phyloP scores from a whole-genome alignment of 768 basidiomycete species.

The Candolleomyces aberdarensis region DNA sequence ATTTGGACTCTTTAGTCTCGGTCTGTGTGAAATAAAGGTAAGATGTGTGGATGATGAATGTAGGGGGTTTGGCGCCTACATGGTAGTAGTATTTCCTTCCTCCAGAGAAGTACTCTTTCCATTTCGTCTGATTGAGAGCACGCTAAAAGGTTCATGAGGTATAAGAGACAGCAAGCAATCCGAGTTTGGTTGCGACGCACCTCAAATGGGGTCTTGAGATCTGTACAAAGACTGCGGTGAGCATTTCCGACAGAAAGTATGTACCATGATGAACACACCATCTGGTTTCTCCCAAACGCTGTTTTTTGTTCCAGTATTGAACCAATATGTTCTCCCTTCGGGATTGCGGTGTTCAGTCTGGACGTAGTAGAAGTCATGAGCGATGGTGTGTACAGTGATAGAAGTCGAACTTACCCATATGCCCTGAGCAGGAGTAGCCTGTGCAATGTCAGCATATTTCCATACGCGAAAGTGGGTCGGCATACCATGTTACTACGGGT shows the following conservation, averaged over 20 bases:
- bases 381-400: background rate
- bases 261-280: conserved; percentile 44
- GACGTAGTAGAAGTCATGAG: background rate
- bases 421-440: background rate
- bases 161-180: conserved; percentile 10
- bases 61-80: conserved; percentile 35
- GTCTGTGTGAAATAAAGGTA: conserved; percentile 42
- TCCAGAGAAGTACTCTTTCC: conserved; percentile 96
- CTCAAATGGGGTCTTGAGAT: conserved; percentile 88
- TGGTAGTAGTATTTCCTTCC: conserved; percentile 92
- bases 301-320: conserved; percentile 81
- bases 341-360: conserved; percentile 94
- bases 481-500: background rate
- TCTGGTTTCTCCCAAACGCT: conserved; percentile 99
- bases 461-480: too few relatives aligned
- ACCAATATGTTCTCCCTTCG: conserved; percentile 98
- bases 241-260: too few relatives aligned
- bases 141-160: conserved; percentile 36
- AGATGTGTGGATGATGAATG: background rate
- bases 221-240: background rate
- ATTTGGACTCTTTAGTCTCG: conserved; percentile 90
- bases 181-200: conserved; percentile 32
- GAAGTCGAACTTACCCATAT: background rate
- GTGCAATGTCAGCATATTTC: background rate
- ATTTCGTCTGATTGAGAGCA: conserved; percentile 85